Evolutionary conservation across 1,139 yeast species (phyloP), one percentile per base, ranked within the genome.

Genomic region (Yamadazyma sp.): DNA sequence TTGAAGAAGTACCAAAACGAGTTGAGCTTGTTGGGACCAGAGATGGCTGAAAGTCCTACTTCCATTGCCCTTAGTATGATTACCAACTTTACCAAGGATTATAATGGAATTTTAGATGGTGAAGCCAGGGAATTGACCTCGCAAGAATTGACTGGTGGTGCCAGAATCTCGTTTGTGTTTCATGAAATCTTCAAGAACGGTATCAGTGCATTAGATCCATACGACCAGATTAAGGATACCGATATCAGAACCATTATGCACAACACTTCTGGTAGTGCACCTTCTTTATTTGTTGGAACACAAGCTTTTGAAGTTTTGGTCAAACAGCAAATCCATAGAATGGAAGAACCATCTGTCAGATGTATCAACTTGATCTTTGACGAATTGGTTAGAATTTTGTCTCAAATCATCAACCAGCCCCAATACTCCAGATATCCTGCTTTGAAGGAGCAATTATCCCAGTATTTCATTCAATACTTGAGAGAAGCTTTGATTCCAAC

Each of bases 231-330:
- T 56, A 90, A 89, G 67, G 98, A 92, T 61, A 86, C 87, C 24
- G 99, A 92, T 60, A 94, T 94, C 52, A 82, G 98, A 64, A 92
- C 98, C n/a, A 90, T 92, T 43, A 84, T 85, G 90, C 88, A 90
- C 70, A 92, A 92, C 62, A 87, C 97, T 32, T 86, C 96, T 11
- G 98, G 98, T 57, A 85, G 97, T 13, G 88, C 97, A 1, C 98
- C 98, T n/a, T 86, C 96, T 4, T 73, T 92, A 53, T 92, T 92
- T 66, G 98, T 92, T 42, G 98, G 97, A 33, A 92, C 98, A 6
- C 92, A 88, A 55, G 97, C 97, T 0, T 92, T 92, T 59, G 98
- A 92, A 64, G 96, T 90, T 15, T 78, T 92, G 53, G 97, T 92
- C 33, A 89, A 87, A 62, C 96, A 92, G 63, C 98, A 92, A 64